Evolutionary conservation across 306 rosid genomes (phyloP), one percentile per base, ranked within the genome.

Genomic region (Crotalaria pallida): DNA sequence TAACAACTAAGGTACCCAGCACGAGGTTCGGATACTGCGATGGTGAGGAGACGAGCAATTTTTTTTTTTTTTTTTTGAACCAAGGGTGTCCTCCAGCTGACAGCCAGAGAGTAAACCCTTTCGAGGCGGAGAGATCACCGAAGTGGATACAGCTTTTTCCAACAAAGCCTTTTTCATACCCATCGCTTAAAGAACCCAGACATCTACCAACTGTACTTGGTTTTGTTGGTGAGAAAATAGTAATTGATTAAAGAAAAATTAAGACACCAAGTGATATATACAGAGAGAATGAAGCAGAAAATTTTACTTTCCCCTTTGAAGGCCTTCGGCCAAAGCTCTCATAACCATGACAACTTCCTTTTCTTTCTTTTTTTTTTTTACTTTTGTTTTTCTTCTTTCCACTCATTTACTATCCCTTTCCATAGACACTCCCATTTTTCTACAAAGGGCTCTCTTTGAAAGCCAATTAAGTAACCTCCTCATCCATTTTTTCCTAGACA

Each of bases 251-350:
- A 44, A 66, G 58, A 10, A 19, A 56, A 67, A 68, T 27, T 27
- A 44, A 68, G 17, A 50, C 23, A 23, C 40, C 4, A 43, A 40
- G 0, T 9, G 10, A 59, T n/a, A 43, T 47, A 65, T 51, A 72
- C 64, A 48, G 50, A 47, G 55, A 51, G 29, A 61, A 69, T 15
- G 71, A 58, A 60, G 67, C 17, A 81, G 60, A 71, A 59, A 48
- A 27, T 3, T 27, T 76, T 67, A 13, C 65, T 31, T 60, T 69
- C 24, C 53, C 67, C 49, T 66, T 64, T 22, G 31, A 81, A 68
- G 98, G 98, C 98, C 94, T 92, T 92, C 84, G 98, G 98, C 98
- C 93, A 5, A 62, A 40, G 58, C 55, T 65, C 71, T 48, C 77
- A 74, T 63, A 81, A 79, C 45, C 67, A 58, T 58, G 26, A 52